Evolutionary conservation across 78 protist species (phyloP).

Genomic region (Dictyostelium intermedium): DNA sequence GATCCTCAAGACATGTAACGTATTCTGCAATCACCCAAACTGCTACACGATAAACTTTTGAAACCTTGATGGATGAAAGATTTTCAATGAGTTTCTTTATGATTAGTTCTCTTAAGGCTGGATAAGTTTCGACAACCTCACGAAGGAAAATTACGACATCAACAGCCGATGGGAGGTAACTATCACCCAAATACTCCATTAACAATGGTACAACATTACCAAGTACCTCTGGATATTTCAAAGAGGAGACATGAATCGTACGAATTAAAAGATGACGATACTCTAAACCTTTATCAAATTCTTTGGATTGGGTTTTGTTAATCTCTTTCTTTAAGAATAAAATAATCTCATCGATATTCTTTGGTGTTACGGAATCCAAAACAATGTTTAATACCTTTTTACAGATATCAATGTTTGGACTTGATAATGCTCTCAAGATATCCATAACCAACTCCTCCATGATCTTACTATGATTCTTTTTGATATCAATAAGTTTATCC

Average conservation of each 20-base stretch:
- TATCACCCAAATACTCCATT: constrained; percentile 92
- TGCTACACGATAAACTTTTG: constrained; percentile 87
- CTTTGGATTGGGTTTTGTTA: constrained; percentile 71
- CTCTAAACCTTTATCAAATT: constrained; percentile 79
- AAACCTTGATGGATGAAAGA: constrained; percentile 66
- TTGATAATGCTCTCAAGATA: constrained; percentile 89
- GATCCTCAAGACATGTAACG: constrained; percentile 64
- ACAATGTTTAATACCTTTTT: constrained; percentile 87
- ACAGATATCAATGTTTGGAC: constrained; percentile 93
- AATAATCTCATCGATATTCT: constrained; percentile 89
- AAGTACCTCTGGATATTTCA: constrained; percentile 94
- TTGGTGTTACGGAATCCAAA: constrained; percentile 86
- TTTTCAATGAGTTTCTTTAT: constrained; percentile 71
- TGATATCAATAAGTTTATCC: constrained; percentile 87
- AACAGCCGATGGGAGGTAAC: constrained; percentile 65
- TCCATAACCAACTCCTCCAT: constrained; percentile 95
- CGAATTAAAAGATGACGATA: constrained; percentile 91
- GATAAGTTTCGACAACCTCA: constrained; percentile 87
- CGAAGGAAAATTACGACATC: constrained; percentile 91
- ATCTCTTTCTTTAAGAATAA: constrained; percentile 94
- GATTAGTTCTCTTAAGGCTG: constrained; percentile 82
- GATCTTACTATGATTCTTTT: constrained; percentile 79
- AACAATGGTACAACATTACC: constrained; percentile 90
- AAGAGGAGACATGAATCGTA: constrained; percentile 92
- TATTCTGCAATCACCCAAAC: constrained; percentile 95